Conservation (phyloP, 1,284 basidiomycete genomes). For the Moniliophthora roreri region DNA sequence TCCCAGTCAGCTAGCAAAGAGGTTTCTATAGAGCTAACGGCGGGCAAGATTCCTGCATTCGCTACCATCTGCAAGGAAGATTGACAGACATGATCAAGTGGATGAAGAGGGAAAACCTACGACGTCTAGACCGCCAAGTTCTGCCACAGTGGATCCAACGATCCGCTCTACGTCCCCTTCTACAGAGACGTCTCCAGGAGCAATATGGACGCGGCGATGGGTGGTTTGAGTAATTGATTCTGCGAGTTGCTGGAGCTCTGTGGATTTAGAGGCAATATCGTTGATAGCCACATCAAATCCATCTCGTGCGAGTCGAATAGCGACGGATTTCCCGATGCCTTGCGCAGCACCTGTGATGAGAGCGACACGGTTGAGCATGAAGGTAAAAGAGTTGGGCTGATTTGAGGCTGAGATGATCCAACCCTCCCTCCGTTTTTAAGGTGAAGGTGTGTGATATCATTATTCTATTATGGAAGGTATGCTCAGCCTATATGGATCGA, state of each 20-base stretch:
- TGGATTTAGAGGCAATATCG: conserved; percentile 18
- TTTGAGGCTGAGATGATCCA: too few species aligned
- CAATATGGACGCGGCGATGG: conserved; percentile 2
- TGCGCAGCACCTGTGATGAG: conserved; percentile 25
- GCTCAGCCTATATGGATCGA: too few species aligned
- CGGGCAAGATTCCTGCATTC: conserved; percentile 24
- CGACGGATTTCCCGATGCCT: conserved; percentile 43
- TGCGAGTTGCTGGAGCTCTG: conserved; percentile 10
- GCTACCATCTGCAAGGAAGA: conserved; percentile 24
- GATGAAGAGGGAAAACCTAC: conserved; percentile 10
- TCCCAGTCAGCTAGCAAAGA: too few species aligned
- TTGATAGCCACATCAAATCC: conserved; percentile 22
- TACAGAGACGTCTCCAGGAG: conserved; percentile 25
- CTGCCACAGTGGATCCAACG: conserved; percentile 19
- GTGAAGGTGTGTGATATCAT: too few species aligned
- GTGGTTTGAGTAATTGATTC: not conserved
- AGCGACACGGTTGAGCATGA: not conserved
- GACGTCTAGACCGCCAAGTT: conserved; percentile 30
- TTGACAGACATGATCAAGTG: not conserved
- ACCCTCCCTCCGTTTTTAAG: too few species aligned
- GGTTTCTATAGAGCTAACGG: too few species aligned
- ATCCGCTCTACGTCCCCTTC: conserved; percentile 27
- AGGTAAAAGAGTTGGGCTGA: too few species aligned
- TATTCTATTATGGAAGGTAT: too few species aligned
- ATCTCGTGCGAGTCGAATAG: conserved; percentile 32